Base-by-base conservation (phyloP, 169 alveolate species). In the Neospora caninum region DNA sequence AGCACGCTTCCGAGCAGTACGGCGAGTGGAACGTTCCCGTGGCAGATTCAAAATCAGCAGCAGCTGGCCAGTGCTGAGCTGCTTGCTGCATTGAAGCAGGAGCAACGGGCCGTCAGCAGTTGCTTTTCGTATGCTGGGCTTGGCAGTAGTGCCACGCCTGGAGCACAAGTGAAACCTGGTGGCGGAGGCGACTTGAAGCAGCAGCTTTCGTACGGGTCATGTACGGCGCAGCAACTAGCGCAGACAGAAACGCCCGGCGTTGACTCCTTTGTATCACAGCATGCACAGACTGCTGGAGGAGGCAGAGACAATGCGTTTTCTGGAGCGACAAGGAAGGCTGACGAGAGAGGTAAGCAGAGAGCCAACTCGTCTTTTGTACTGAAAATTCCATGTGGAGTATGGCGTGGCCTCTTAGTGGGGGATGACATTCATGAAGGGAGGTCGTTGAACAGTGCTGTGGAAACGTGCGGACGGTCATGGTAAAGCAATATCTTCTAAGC, bases 81-180 rank as follows among this genome's bases (percentile, higher is more conserved):
- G 39, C 86, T 78, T n/a, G 86, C 86, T n/a, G 86, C 86, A n/a
- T n/a, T 78, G 39, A 78, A 78, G 86, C 86, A 78, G 86, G 86
- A 78, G 27, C 86, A 78, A 43, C 86, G 86, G 86, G 43, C 39
- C 4, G 49, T 78, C 45, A n/a, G 86, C 45, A 78, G 45, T 78
- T 78, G 86, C 86, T 78, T 78, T 78, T n/a, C 86, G 39, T 78
- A 29, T n/a, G 86, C 22, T n/a, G 42, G 86, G 4, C 18, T 29
- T 6, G 42, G 42, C 39, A n/a, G 39, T 78, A 43, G 86, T 29
- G 43, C 86, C 43, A 27, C 73, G 73, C n/a, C 73, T 27, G 73
- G 73, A 16, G 73, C 73, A 16, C 86, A 78, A 25, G 39, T 38
- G 27, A 78, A 38, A 38, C 2, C 49, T n/a, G 86, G 86, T n/a